Evolutionary conservation across 2,329 filamentous ascomycete species (phyloP), one percentile per base, ranked within the genome.

Genomic region (Mycosphaerella sp.): DNA sequence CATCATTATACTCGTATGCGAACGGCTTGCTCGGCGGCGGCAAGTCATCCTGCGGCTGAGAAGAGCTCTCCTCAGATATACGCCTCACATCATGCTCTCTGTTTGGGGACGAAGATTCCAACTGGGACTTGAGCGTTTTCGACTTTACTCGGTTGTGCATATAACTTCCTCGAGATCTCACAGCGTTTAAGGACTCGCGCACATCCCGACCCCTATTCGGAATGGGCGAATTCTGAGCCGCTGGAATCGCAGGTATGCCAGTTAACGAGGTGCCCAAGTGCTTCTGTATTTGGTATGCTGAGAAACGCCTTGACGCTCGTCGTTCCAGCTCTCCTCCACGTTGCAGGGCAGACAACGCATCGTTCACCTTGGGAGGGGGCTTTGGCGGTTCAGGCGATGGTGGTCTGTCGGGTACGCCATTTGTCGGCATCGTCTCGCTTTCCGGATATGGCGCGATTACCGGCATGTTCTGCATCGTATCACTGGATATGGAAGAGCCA

Each of bases 201-300:
- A 86, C 82, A 70, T 95, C 89, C 56, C 88, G 80, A 31, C 89
- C 89, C 58, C 91, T 80, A 67, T 95, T 95, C 4, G 91, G 91
- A 59, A 92, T 80, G 1, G 88, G 89, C 3, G 86, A 85, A 57
- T 85, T 89, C 67, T 95, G 89, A 14, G 77, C 71, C 4, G 87
- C 78, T 26, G 92, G 90, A 17, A 97, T 81, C 66, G 95, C 87
- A 6, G 91, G 89, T 12, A 97, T 85, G 17, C 88, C 89, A 70
- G 85, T 90, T 12, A 87, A 80, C 39, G 86, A 85, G 12, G 84
- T 81, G 9, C 92, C 92, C 1, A 97, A 77, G 65, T 95, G 90
- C 68, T 96, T 97, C 44, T 89, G 89, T 62, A 98, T 95, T 67
- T 98, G 93, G 69, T 97, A 98, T 50, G 90, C 87, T 1, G 93